phyloP scores from a whole-genome alignment of 768 basidiomycete genomes.

The Leccinellum albellum region DNA sequence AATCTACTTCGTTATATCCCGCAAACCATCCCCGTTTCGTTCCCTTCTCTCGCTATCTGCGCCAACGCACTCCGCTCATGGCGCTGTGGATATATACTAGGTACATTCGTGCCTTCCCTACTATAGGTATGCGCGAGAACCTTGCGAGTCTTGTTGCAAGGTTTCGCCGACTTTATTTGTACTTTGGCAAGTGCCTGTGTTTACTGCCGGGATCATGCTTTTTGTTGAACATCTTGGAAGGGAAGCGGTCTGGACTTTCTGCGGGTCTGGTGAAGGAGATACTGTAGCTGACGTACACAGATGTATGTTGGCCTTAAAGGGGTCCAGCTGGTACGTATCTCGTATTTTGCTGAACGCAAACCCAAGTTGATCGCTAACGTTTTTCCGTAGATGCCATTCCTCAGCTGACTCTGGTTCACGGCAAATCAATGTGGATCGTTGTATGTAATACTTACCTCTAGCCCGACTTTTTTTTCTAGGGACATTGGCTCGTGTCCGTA shows the following conservation, averaged over 20 bases:
- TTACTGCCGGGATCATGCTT: slow-evolving; percentile 48
- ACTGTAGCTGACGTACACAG: slow-evolving; percentile 49
- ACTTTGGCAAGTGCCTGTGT: slow-evolving; percentile 37
- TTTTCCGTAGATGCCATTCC: slow-evolving; percentile 40
- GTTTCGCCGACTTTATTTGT: background rate
- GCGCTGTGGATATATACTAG: slow-evolving; percentile 57
- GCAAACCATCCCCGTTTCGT: slow-evolving; percentile 49
- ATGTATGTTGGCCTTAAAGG: slow-evolving; percentile 42
- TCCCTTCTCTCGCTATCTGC: slow-evolving; percentile 75
- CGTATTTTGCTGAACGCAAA: background rate
- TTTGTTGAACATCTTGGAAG: no score
- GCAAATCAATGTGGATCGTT: background rate
- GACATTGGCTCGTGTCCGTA: slow-evolving; percentile 67
- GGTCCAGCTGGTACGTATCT: slow-evolving; percentile 29
- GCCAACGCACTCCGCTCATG: slow-evolving; percentile 80
- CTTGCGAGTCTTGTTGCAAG: slow-evolving; percentile 1
- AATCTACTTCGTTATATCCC: slow-evolving; percentile 51
- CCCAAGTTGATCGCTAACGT: no score
- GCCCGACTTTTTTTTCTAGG: slow-evolving; percentile 36
- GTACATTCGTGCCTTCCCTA: slow-evolving; percentile 19
- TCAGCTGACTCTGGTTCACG: slow-evolving; percentile 46
- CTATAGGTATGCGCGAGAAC: no score
- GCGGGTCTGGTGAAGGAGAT: slow-evolving; percentile 44
- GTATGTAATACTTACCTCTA: background rate
- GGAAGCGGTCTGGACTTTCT: slow-evolving; percentile 37